These are phyloP conservation scores for Capronia americana DNA, from an alignment of 2,329 filamentous ascomycete genomes.

Conservation along the genomic window DNA sequence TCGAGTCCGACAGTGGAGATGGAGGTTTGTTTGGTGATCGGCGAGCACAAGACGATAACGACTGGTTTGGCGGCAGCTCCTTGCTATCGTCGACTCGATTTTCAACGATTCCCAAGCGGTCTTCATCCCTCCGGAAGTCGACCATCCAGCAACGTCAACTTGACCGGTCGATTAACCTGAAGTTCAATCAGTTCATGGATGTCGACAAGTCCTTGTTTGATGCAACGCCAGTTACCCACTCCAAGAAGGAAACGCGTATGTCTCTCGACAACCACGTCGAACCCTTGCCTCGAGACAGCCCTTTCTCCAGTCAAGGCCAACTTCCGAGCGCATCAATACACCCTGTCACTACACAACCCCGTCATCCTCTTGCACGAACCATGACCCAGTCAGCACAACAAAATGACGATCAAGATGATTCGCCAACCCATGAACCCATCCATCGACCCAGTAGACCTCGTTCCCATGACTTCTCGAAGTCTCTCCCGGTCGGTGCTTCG, in stretches of 20 bases:
- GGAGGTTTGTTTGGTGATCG: slow-evolving; percentile 43
- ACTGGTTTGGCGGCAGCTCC: slow-evolving; percentile 43
- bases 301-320: slow-evolving; percentile 64
- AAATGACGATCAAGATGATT: slow-evolving; percentile 77
- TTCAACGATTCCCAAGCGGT: slow-evolving; percentile 68
- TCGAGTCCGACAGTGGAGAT: slow-evolving; percentile 59
- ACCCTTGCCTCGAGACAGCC: slow-evolving; percentile 67
- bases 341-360: slow-evolving; percentile 51
- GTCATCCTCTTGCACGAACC: slow-evolving; percentile 85
- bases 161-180: slow-evolving; percentile 60
- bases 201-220: slow-evolving; percentile 53
- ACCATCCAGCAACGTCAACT: slow-evolving; percentile 84
- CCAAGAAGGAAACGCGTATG: slow-evolving; percentile 70
- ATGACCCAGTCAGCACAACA: slow-evolving; percentile 85
- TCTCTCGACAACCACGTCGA: slow-evolving; percentile 80
- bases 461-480: slow-evolving; percentile 63
- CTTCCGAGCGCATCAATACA: slow-evolving; percentile 63
- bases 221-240: slow-evolving; percentile 60
- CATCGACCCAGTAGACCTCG: slow-evolving; percentile 55
- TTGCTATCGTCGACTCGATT: slow-evolving; percentile 51
- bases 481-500: slow-evolving; percentile 71
- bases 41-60: slow-evolving; percentile 41
- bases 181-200: slow-evolving; percentile 43
- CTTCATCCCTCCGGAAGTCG: slow-evolving; percentile 81
- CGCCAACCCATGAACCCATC: slow-evolving; percentile 67